Evolutionary conservation across 1,284 basidiomycete genomes (phyloP).

Genomic region (Ganoderma multipileum): DNA sequence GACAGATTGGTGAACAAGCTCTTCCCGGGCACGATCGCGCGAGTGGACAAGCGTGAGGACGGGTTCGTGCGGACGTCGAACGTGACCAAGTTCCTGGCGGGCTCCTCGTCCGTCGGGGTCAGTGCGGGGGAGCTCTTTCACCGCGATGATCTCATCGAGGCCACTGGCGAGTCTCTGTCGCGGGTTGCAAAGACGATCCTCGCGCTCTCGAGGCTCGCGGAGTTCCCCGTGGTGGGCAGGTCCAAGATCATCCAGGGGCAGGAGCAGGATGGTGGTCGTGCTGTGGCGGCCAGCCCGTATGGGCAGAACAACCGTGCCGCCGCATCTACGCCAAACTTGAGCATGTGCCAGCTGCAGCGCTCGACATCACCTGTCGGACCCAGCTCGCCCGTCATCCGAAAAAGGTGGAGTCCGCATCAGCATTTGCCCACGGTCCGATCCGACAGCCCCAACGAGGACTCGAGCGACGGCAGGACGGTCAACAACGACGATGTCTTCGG

Average conservation of each 20-base stretch:
- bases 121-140: conserved; percentile 69
- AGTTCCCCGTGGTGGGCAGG: conserved; percentile 52
- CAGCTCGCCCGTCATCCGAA: conserved; percentile 41
- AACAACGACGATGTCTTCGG: conserved; percentile 31
- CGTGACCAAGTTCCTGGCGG: conserved; percentile 75
- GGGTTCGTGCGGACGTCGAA: conserved; percentile 70
- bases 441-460: conserved; percentile 50
- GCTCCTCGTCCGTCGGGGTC: conserved; percentile 70
- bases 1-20: conserved; percentile 79
- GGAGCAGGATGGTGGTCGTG: conserved; percentile 46
- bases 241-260: conserved; percentile 53
- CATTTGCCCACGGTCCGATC: conserved; percentile 61
- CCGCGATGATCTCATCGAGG: conserved; percentile 71
- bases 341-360: conserved; percentile 37
- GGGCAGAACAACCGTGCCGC: conserved; percentile 48
- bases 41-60: conserved; percentile 73
- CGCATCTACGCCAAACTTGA: conserved; percentile 70
- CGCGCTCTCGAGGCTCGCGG: conserved; percentile 67
- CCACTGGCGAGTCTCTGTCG: conserved; percentile 62
- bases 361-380: conserved; percentile 41
- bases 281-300: conserved; percentile 38
- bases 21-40: conserved; percentile 62
- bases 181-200: conserved; percentile 75
- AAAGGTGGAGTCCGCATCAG: conserved; percentile 60
- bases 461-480: conserved; percentile 37